A percentile compares a stretch with the other conserved stretches of the same genome.
Evolutionary conservation across 495 filamentous ascomycete genomes (phyloP).

Genomic region (Hypoxylon subgilvum): DNA sequence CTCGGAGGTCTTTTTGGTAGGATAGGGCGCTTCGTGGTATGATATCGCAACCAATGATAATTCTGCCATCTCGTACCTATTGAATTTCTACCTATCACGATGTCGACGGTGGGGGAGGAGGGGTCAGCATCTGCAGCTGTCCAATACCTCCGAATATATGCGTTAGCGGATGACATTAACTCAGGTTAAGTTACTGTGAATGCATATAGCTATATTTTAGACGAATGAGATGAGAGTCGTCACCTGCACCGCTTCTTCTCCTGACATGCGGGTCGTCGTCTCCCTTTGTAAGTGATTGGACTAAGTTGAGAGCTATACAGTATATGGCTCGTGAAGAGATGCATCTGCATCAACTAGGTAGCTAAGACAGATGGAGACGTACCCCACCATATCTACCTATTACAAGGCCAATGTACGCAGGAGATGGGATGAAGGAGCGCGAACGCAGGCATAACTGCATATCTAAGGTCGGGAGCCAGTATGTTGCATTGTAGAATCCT

Average conservation of each 20-base stretch:
- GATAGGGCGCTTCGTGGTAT: slow-evolving; percentile 34
- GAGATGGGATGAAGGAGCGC: slow-evolving; percentile 26
- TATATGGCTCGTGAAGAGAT: slow-evolving; percentile 17
- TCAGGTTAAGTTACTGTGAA: background rate
- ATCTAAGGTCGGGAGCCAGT: slow-evolving; percentile 16
- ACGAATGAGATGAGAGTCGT: background rate
- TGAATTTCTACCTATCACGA: slow-evolving; percentile 36
- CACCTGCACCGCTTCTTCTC: slow-evolving; percentile 13
- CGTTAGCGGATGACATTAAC: slow-evolving; percentile 1
- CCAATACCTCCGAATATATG: slow-evolving; percentile 27
- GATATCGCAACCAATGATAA: slow-evolving; percentile 33
- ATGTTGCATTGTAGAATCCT: too few species aligned
- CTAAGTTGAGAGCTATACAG: slow-evolving; percentile 2
- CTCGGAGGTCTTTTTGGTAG: slow-evolving; percentile 25
- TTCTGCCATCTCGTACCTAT: slow-evolving; percentile 16
- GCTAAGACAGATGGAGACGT: slow-evolving; percentile 6
- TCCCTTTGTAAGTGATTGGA: slow-evolving; percentile 14
- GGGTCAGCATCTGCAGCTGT: slow-evolving; percentile 26
- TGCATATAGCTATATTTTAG: background rate
- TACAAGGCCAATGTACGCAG: slow-evolving; percentile 14
- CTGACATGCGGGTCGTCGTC: slow-evolving; percentile 19
- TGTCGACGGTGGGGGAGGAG: slow-evolving; percentile 18
- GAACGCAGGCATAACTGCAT: slow-evolving; percentile 16
- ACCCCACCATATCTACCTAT: slow-evolving; percentile 14
- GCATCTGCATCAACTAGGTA: slow-evolving; percentile 12